Percentiles rank a stretch among this genome's conserved stretches.
Conservation (phyloP, 2,329 filamentous ascomycete species). For the Calonectria leucothoes region DNA sequence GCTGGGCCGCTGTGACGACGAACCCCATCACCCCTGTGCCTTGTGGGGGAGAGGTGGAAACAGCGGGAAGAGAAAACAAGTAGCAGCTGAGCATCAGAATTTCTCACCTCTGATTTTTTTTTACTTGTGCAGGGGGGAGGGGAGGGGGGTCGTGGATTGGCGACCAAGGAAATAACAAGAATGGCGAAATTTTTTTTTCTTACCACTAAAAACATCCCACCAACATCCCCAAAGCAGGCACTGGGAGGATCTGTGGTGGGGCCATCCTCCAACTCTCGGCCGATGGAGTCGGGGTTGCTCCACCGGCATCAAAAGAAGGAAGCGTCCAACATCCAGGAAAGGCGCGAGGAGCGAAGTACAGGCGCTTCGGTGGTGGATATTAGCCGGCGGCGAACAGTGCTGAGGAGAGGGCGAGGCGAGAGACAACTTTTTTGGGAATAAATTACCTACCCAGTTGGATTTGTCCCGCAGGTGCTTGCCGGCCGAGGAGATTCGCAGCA, state of each 20-base stretch:
- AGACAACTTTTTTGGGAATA: neutral
- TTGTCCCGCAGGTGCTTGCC: neutral
- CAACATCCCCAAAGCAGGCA: neutral
- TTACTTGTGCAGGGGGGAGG: neutral
- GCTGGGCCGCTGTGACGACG: neutral
- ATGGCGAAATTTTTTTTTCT: neutral
- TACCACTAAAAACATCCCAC: constrained; percentile 1
- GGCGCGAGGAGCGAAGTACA: neutral
- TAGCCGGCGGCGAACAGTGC: neutral
- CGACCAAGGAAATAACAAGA: neutral
- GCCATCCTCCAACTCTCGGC: constrained; percentile 34
- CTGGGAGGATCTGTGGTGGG: neutral
- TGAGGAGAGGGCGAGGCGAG: neutral
- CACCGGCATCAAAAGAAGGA: neutral
- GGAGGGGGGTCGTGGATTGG: too few relatives aligned
- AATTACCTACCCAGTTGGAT: neutral
- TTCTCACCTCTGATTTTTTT: neutral
- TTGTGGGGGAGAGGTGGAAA: neutral
- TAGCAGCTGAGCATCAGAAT: neutral
- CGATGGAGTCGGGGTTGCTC: constrained; percentile 31
- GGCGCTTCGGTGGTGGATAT: neutral
- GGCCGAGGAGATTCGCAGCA: neutral
- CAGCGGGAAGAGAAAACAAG: neutral
- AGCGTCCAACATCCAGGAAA: neutral
- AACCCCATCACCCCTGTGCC: neutral